A percentile compares a stretch with the other conserved stretches of the same genome.
These are phyloP conservation scores for Vaccinium darrowii DNA, from an alignment of 148 eudicot genomes.

Conservation along the genomic window DNA sequence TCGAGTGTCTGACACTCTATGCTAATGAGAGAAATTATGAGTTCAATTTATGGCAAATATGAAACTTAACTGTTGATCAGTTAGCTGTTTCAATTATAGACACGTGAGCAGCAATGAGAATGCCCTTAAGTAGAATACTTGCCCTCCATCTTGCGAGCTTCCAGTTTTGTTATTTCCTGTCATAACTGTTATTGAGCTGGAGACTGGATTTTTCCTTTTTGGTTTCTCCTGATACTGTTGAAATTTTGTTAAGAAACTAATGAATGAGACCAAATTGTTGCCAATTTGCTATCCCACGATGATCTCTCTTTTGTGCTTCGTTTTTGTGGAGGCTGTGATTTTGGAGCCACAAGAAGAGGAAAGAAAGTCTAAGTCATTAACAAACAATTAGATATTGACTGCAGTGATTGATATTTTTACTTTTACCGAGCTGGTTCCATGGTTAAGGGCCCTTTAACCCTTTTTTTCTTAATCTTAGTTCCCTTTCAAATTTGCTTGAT, in stretches of 20 bases:
- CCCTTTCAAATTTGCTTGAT: not conserved
- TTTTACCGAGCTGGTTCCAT: not conserved
- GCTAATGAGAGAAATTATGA: not conserved
- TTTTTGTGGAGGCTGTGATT: not conserved
- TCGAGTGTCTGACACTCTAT: not conserved
- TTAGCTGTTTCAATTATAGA: not conserved
- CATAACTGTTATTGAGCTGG: not conserved
- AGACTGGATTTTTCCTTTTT: not conserved
- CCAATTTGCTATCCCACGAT: not conserved
- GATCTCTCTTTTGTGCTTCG: not conserved
- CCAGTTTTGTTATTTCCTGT: not conserved
- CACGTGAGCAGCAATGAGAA: not conserved
- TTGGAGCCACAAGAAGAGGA: not conserved
- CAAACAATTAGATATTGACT: not conserved
- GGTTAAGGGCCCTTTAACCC: not conserved
- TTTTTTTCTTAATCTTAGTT: not conserved
- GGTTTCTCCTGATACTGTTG: not conserved
- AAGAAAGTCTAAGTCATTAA: not conserved
- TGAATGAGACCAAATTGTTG: not conserved
- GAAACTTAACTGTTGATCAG: not conserved
- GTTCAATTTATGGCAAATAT: not conserved
- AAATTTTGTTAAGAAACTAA: too few relatives aligned
- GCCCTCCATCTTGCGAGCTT: not conserved
- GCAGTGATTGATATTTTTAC: not conserved
- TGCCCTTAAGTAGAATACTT: not conserved